These are phyloP conservation scores for Pyronema domesticum DNA, from an alignment of 495 filamentous ascomycete species.

Conservation along the genomic window DNA sequence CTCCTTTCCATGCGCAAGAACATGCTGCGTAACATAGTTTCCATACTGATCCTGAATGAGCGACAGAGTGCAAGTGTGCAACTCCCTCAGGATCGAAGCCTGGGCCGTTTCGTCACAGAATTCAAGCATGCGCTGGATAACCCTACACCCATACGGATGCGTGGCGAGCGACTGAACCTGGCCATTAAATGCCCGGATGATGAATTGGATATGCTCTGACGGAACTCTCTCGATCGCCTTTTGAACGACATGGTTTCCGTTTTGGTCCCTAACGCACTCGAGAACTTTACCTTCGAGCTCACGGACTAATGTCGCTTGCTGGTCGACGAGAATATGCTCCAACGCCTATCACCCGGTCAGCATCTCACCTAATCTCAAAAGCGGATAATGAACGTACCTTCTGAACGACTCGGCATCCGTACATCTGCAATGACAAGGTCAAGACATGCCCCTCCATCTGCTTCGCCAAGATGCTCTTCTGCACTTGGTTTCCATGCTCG, in stretches of 20 bases:
- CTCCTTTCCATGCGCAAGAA: conserved; percentile 65
- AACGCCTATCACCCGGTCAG: conserved; percentile 45
- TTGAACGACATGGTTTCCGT: conserved; percentile 94
- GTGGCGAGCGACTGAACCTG: conserved; percentile 61
- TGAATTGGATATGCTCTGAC: conserved; percentile 64
- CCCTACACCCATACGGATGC: conserved; percentile 78
- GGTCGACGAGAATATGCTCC: conserved; percentile 77
- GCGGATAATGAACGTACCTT: conserved; percentile 41
- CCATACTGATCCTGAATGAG: conserved; percentile 83
- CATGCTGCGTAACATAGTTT: conserved; percentile 92
- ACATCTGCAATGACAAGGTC: conserved; percentile 71
- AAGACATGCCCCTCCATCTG: conserved; percentile 75
- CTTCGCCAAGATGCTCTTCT: conserved; percentile 72
- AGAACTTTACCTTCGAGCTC: conserved; percentile 68
- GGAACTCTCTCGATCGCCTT: conserved; percentile 83
- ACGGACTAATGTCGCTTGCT: conserved; percentile 67
- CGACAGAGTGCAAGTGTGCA: conserved; percentile 50
- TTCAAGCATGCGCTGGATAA: conserved; percentile 86
- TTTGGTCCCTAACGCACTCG: conserved; percentile 69
- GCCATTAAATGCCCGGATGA: conserved; percentile 67
- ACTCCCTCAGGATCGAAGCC: conserved; percentile 53
- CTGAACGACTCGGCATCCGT: conserved; percentile 90
- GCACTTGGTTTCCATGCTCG: conserved; percentile 84
- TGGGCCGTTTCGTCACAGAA: conserved; percentile 58
- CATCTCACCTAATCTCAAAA: not conserved